Percentiles rank a stretch among this genome's conserved stretches.
Conservation (phyloP, 129 eudicot species). For the Escallonia rubra region DNA sequence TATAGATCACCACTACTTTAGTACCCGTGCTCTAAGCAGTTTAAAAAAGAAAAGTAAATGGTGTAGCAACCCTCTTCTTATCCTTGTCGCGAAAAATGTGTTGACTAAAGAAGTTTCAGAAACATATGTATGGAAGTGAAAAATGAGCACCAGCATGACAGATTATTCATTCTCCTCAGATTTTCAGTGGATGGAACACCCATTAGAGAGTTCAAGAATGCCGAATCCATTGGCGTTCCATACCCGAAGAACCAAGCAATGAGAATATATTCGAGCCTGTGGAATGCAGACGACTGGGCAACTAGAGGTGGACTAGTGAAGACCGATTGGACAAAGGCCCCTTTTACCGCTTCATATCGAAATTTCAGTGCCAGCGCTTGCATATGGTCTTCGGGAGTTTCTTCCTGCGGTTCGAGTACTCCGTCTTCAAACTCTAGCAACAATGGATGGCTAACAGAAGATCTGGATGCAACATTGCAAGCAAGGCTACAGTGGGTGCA, state of each 20-base stretch:
- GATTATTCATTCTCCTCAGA: not conserved
- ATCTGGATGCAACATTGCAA: conserved; percentile 34
- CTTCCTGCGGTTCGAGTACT: no score
- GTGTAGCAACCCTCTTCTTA: no score
- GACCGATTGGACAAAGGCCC: conserved; percentile 16
- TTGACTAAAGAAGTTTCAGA: no score
- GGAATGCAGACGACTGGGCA: conserved; percentile 17
- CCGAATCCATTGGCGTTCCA: not conserved
- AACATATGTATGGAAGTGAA: no score
- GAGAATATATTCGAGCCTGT: conserved; percentile 13
- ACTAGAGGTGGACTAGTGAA: conserved; percentile 15
- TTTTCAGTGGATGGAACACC: conserved; percentile 19
- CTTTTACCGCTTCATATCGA: conserved; percentile 10
- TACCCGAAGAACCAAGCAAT: conserved; percentile 19
- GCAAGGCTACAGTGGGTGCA: conserved; percentile 44
- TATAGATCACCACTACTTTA: no score
- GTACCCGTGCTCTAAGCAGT: no score
- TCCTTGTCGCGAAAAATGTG: no score
- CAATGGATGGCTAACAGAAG: conserved; percentile 36
- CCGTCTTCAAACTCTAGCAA: not conserved
- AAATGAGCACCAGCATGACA: no score
- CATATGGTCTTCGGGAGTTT: no score
- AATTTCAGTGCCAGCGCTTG: conserved; percentile 5
- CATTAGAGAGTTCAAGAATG: conserved; percentile 15
- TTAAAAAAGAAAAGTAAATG: no score